A percentile compares a stretch with the other conserved stretches of the same genome.
Evolutionary conservation across 805 yeast species (phyloP).

Genomic region (Candida tallmaniae): DNA sequence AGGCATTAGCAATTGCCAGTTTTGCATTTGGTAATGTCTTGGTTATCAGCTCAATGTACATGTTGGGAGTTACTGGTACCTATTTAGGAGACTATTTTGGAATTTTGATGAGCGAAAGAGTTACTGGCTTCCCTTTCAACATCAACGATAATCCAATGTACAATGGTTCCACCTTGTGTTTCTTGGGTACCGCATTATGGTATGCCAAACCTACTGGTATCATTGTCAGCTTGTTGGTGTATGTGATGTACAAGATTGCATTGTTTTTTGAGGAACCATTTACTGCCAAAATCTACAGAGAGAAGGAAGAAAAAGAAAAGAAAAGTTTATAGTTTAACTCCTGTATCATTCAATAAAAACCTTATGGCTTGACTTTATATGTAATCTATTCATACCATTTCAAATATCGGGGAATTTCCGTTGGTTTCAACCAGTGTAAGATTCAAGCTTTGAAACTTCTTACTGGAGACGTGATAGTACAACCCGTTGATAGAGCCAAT

Average conservation of each 20-base stretch:
- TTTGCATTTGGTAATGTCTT: slow-evolving; percentile 74
- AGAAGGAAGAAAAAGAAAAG: slow-evolving; percentile 5
- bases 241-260: slow-evolving; percentile 78
- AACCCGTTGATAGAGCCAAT: slow-evolving; percentile 76
- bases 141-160: slow-evolving; percentile 94
- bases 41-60: slow-evolving; percentile 84
- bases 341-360: neutral
- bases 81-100: slow-evolving; percentile 97
- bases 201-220: slow-evolving; percentile 90
- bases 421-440: slow-evolving; percentile 50
- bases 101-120: slow-evolving; percentile 84
- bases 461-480: slow-evolving; percentile 78
- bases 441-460: slow-evolving; percentile 73
- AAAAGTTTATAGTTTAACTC: neutral
- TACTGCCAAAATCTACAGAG: slow-evolving; percentile 85
- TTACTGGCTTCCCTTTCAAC: slow-evolving; percentile 90
- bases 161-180: slow-evolving; percentile 84
- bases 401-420: slow-evolving; percentile 22
- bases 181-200: slow-evolving; percentile 86
- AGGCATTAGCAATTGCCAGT: slow-evolving; percentile 47
- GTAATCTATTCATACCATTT: slow-evolving; percentile 8
- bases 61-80: slow-evolving; percentile 92
- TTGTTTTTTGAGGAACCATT: slow-evolving; percentile 92
- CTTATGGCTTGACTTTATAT: too few species aligned
- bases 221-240: slow-evolving; percentile 65